Base-by-base conservation (phyloP, 495 filamentous ascomycete species). In the Platismatia glauca region DNA sequence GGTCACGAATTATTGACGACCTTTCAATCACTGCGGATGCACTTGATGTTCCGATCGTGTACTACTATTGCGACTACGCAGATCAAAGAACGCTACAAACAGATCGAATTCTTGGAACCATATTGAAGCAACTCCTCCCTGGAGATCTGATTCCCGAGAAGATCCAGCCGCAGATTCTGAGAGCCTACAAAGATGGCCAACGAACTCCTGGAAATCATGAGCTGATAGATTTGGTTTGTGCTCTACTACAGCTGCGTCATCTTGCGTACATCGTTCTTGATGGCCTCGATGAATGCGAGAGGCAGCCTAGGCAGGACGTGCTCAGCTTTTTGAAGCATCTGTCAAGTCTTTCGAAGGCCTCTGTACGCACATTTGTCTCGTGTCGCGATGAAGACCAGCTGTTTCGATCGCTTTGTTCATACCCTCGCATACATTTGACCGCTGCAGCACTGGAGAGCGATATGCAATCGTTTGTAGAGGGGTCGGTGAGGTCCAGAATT, bases 231-330 rank as follows among this genome's bases (percentile, higher is more conserved):
- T 22, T 67, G 4, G 22, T 69, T 9, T 38, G 33, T 33, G 24
- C 34, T 13, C 44, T 60, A 8, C 24, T 66, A 13, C 24, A 46
- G 34, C 38, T 22, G 20, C 50, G 5, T 22, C 24, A 44, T 4
- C 15, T 43, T 33, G 13, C 62, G 16, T 65, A 43, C 41, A 44
- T 69, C 34, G 35, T 69, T 33, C 27, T 67, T 15, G 69, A 71
- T 48, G 69, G 67, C 9, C 61, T 71, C 15, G 69, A 71, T 59
- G 69, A 71, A 52, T 71, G 69, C 58, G 61, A 66, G 18, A 63
- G 64, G n/a, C 43, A 50, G 16, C 33, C 52, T 20, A 60, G 58
- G 35, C 55, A 53, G 11, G 43, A 46, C 3, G n/a, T 66, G n/a
- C 55, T 63, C 11, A 35, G 31, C 20, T 41, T 61, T 16, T 20